Base-by-base conservation (phyloP, 768 basidiomycete species). In the Trametes maxima region DNA sequence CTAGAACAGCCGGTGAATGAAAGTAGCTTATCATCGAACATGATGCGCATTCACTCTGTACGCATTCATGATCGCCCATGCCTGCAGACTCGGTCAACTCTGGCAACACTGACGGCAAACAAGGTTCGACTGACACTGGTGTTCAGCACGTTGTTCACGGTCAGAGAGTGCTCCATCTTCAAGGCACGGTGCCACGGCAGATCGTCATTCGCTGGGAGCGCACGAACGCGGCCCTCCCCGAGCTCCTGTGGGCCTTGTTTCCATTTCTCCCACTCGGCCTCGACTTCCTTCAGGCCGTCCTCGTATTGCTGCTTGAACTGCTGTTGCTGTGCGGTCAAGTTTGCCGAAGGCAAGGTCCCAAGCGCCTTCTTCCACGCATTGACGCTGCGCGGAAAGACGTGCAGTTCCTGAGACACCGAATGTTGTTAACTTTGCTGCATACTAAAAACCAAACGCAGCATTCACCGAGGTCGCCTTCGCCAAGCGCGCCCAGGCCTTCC, bases 401-500 rank as follows among this genome's bases (percentile, higher is more conserved):
- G 54, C 14, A 68, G 28, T 44, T 62, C 64, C 64, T 63, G 40
- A 37, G 47, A 47, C 46, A 11, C 39, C 7, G 33, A 5, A 36
- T 3, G 33, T 36, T 12, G 21, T 33, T 33, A 2, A 16, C 16
- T 24, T 33, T 16, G 44, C 36, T 60, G 28, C 21, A 21, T 19
- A 46, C 33, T 35, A 50, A 14, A 19, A 39, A 3, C 21, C 25
- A 54, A 25, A 44, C 33, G 22, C n/a, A 5, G 13, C 45, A 58
- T 62, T 51, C 28, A 69, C 69, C 25, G 65, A 54, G 22, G 44
- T 22, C 1, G 66, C 63, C 35, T 65, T 63, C 17, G 59, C 70
- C 1, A 69, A 55, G 12, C 70, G 51, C 5, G 59, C 68, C 70
- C 70, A 72, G 3, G 62, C 70, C 55, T 68, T 70, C 24, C 65